These are phyloP conservation scores for Pythium myriotylum DNA, from an alignment of 352 stramenopile species.

Conservation along the genomic window DNA sequence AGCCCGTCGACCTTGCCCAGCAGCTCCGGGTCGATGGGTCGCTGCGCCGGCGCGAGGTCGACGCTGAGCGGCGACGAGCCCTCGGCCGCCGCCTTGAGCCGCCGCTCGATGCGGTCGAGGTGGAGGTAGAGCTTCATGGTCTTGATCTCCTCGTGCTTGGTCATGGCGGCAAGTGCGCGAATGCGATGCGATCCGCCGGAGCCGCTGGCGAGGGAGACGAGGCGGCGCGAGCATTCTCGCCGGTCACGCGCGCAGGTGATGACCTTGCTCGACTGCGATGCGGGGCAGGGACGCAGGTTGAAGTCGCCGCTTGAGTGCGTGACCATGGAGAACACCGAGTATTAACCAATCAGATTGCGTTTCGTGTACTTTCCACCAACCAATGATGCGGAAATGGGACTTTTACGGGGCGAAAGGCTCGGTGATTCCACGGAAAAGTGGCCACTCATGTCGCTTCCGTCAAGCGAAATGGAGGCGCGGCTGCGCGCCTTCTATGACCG, in stretches of 20 bases:
- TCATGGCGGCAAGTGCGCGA: conserved; percentile 6
- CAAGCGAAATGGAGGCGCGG: conserved; percentile 41
- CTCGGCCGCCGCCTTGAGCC: conserved; percentile 33
- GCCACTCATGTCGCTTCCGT: background rate
- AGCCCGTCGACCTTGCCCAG: conserved; percentile 62
- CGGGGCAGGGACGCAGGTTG: background rate
- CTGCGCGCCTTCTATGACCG: conserved; percentile 74
- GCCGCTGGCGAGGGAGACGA: background rate
- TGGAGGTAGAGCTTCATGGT: conserved; percentile 89
- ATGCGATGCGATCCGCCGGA: background rate
- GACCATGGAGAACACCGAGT: conserved; percentile 16
- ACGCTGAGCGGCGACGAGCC: background rate
- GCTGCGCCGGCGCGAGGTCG: conserved; percentile 9
- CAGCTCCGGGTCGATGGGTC: conserved; percentile 45
- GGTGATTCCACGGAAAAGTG: background rate
- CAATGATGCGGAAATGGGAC: background rate
- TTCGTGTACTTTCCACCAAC: background rate
- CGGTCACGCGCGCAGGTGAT: conserved; percentile 12
- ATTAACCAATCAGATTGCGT: conserved; percentile 12
- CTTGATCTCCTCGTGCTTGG: conserved; percentile 74
- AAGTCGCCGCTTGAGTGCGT: conserved; percentile 29
- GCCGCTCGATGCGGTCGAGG: conserved; percentile 78
- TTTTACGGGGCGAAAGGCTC: background rate
- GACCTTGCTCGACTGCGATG: background rate
- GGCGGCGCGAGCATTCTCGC: background rate